Percentiles rank a stretch among this genome's conserved stretches.
Conservation (phyloP, 768 basidiomycete species). For the Artomyces pyxidatus region DNA sequence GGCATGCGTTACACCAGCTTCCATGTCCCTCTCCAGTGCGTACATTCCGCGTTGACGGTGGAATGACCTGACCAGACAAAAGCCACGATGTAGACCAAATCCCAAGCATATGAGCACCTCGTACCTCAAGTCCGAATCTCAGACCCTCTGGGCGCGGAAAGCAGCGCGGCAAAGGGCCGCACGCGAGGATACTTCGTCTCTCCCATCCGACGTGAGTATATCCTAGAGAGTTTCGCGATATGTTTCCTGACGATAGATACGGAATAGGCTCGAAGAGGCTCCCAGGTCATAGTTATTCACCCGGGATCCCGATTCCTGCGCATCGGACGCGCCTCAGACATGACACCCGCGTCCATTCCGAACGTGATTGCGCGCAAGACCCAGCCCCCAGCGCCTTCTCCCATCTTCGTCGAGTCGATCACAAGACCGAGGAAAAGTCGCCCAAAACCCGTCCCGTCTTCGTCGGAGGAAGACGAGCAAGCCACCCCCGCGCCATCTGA, state of each 20-base stretch:
- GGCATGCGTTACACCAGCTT: constrained; percentile 78
- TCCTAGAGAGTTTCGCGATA: not conserved
- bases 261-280: too few species aligned
- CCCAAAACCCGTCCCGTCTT: constrained; percentile 17
- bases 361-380: constrained; percentile 68
- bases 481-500: constrained; percentile 39
- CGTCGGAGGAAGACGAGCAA: constrained; percentile 41
- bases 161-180: constrained; percentile 26
- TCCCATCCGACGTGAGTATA: not conserved
- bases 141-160: constrained; percentile 70
- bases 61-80: not conserved
- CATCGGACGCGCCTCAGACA: constrained; percentile 71
- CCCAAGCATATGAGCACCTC: constrained; percentile 73
- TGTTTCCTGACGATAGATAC: too few species aligned
- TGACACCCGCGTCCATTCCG: constrained; percentile 58
- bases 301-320: constrained; percentile 68
- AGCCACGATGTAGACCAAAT: constrained; percentile 45
- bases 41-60: constrained; percentile 12
- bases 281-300: constrained; percentile 73
- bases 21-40: constrained; percentile 55
- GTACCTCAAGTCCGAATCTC: constrained; percentile 70
- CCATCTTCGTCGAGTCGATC: constrained; percentile 41
- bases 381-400: constrained; percentile 34
- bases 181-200: constrained; percentile 15
- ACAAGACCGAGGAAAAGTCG: constrained; percentile 42